Evolutionary conservation across 306 rosid species (phyloP).

Genomic region (Cicer judaicum): DNA sequence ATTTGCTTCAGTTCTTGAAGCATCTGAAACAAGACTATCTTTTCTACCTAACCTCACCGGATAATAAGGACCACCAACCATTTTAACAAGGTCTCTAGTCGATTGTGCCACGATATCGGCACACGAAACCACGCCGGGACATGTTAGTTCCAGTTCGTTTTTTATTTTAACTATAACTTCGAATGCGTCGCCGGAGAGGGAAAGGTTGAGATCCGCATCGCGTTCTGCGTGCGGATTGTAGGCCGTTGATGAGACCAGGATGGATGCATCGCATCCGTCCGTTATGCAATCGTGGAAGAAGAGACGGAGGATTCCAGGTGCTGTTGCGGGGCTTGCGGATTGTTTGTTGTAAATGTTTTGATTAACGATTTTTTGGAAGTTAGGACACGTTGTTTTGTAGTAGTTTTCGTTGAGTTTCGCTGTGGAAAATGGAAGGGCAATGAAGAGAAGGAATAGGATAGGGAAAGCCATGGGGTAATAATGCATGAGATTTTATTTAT

Average conservation of each 20-base stretch:
- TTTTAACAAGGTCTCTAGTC: slow-evolving; percentile 52
- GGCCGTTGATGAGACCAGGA: slow-evolving; percentile 51
- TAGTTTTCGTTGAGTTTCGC: slow-evolving; percentile 48
- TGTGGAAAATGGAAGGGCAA: slow-evolving; percentile 44
- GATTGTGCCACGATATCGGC: slow-evolving; percentile 57
- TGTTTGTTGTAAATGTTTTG: slow-evolving; percentile 53
- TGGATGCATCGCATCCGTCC: slow-evolving; percentile 66
- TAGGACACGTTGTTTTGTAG: slow-evolving; percentile 59
- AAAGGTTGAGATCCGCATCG: slow-evolving; percentile 51
- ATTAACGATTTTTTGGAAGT: slow-evolving; percentile 45
- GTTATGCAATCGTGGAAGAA: slow-evolving; percentile 73
- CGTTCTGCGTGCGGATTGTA: slow-evolving; percentile 58
- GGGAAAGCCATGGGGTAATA: slow-evolving; percentile 44
- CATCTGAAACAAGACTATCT: slow-evolving; percentile 47
- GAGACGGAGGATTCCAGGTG: slow-evolving; percentile 57
- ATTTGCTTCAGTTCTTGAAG: background rate
- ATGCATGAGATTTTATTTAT: background rate
- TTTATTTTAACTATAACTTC: slow-evolving; percentile 55
- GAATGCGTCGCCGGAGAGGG: slow-evolving; percentile 61
- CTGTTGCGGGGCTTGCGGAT: slow-evolving; percentile 44
- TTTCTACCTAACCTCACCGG: slow-evolving; percentile 51
- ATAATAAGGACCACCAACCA: slow-evolving; percentile 66
- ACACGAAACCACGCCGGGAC: slow-evolving; percentile 64
- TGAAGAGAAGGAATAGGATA: slow-evolving; percentile 45
- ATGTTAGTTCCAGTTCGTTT: slow-evolving; percentile 51